Conservation (phyloP, 2,329 filamentous ascomycete species). For the Bipolaris sorokiniana region DNA sequence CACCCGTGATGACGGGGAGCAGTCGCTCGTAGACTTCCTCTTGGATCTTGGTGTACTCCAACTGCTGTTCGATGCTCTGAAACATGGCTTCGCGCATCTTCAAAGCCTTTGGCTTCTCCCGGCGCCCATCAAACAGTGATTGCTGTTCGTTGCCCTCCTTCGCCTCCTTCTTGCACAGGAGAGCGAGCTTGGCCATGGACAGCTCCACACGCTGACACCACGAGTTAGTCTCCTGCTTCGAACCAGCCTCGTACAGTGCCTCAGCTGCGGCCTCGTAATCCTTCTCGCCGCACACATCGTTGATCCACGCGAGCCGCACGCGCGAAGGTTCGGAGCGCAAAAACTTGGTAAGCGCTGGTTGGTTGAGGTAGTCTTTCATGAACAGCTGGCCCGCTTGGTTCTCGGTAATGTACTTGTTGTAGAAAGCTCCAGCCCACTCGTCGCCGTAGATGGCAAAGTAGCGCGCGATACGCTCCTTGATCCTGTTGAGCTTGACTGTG, state of each 20-base stretch:
- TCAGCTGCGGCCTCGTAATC: constrained; percentile 76
- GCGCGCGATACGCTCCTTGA: constrained; percentile 51
- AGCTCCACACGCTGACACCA: constrained; percentile 96
- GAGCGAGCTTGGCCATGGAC: constrained; percentile 80
- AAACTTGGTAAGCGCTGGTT: constrained; percentile 76
- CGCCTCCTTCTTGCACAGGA: constrained; percentile 62
- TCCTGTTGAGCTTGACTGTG: constrained; percentile 51
- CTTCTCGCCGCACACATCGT: constrained; percentile 79
- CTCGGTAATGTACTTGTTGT: constrained; percentile 74
- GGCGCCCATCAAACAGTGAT: constrained; percentile 42
- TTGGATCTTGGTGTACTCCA: constrained; percentile 78
- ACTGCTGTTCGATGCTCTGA: constrained; percentile 61
- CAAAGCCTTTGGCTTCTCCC: constrained; percentile 47
- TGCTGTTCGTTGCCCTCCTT: constrained; percentile 44
- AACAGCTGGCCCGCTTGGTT: constrained; percentile 59
- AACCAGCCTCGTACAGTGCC: constrained; percentile 72
- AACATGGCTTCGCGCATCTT: constrained; percentile 45
- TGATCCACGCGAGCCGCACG: constrained; percentile 89
- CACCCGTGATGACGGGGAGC: constrained; percentile 68
- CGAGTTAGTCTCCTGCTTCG: constrained; percentile 74
- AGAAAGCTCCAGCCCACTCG: constrained; percentile 76
- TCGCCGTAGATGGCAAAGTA: constrained; percentile 71
- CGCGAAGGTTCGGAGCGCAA: constrained; percentile 74
- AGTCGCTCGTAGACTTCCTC: constrained; percentile 77
- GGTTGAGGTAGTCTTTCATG: constrained; percentile 70